A percentile compares a stretch with the other conserved stretches of the same genome.
Evolutionary conservation across 306 rosid genomes (phyloP).

Genomic region (Acacia confusa): DNA sequence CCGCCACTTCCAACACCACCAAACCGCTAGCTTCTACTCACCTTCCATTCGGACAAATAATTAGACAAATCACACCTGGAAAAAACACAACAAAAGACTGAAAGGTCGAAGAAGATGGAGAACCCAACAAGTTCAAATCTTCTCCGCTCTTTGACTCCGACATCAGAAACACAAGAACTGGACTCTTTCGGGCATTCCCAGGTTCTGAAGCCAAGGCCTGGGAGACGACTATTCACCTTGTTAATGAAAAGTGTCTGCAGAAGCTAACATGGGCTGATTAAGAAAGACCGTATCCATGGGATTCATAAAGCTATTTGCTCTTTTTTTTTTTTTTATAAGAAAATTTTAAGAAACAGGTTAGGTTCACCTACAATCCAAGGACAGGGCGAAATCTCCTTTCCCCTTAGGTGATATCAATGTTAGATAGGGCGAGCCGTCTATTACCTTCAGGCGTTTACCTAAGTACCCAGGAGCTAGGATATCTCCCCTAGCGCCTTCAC

Average conservation of each 20-base stretch:
- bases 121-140: background rate
- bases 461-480: too few species aligned
- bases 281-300: constrained; percentile 41
- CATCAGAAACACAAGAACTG: constrained; percentile 5
- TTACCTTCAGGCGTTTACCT: too few species aligned
- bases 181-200: background rate
- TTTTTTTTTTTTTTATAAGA: too few species aligned
- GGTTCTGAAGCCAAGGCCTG: background rate
- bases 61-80: background rate
- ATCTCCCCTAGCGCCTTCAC: too few species aligned
- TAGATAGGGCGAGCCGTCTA: too few species aligned
- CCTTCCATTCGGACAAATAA: background rate
- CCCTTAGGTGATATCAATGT: too few species aligned
- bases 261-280: constrained; percentile 64
- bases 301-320: constrained; percentile 39
- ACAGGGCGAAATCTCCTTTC: too few species aligned
- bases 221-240: constrained; percentile 7
- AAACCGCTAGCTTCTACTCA: background rate
- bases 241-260: constrained; percentile 57
- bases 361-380: too few species aligned
- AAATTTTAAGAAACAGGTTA: too few species aligned
- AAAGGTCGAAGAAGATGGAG: background rate
- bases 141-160: constrained; percentile 23
- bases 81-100: background rate
- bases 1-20: background rate